These are phyloP conservation scores for Heliophila coronopifolia DNA, from an alignment of 441 rosid species.

Conservation along the genomic window DNA sequence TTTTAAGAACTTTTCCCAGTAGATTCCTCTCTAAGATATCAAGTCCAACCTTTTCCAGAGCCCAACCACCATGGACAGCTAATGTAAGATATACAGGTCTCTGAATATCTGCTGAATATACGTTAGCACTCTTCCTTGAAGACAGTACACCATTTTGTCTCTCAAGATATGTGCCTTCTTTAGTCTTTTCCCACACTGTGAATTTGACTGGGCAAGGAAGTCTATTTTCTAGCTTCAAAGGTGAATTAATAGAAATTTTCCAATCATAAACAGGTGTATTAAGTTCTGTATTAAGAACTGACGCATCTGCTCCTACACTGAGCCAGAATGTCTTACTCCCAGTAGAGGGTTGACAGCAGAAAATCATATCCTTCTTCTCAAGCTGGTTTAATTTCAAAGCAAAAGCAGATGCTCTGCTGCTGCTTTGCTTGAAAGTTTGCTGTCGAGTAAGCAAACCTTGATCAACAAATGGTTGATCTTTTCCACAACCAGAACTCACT, in stretches of 20 bases:
- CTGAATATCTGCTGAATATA: conserved; percentile 70
- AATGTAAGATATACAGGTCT: conserved; percentile 74
- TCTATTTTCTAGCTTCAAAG: conserved; percentile 92
- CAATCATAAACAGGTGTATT: conserved; percentile 97
- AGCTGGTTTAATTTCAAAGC: conserved; percentile 70
- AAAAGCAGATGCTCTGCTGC: conserved; percentile 42
- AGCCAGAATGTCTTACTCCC: conserved; percentile 80
- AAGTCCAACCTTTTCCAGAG: conserved; percentile 72
- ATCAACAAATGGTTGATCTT: conserved; percentile 72
- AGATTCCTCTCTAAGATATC: conserved; percentile 8
- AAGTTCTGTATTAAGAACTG: conserved; percentile 82
- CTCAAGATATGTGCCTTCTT: conserved; percentile 70
- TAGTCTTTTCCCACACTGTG: conserved; percentile 78
- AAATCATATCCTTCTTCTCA: conserved; percentile 90
- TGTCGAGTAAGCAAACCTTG: conserved; percentile 62
- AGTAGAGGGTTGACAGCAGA: conserved; percentile 49
- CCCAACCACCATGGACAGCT: conserved; percentile 87
- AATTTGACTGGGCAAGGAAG: conserved; percentile 87
- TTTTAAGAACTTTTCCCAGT: too few relatives aligned
- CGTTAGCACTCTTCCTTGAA: conserved; percentile 56
- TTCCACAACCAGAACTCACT: conserved; percentile 55
- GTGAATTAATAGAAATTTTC: conserved; percentile 79
- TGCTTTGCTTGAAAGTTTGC: conserved; percentile 57
- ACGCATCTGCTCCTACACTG: conserved; percentile 82
- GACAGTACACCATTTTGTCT: conserved; percentile 57